Evolutionary conservation across 2,329 filamentous ascomycete genomes (phyloP), one percentile per base, ranked within the genome.

Genomic region (Setomelanomma holmii): DNA sequence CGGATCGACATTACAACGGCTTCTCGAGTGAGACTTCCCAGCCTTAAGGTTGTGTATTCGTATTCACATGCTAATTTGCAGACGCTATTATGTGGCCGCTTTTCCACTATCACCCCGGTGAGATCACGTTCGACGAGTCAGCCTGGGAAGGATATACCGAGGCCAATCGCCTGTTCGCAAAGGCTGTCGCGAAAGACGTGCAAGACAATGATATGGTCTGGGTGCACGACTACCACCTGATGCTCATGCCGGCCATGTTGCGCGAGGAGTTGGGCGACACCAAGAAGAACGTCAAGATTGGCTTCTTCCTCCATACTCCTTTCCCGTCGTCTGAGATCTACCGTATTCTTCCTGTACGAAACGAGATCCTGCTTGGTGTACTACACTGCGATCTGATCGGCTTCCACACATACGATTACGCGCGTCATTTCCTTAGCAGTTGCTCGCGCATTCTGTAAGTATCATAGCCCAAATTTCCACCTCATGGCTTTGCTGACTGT

Each of bases 391-490:
- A 98, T 73, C 80, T 99, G 53, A 91, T 98, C 70, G 95, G 95
- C 24, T 98, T 99, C 81, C 95, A 99, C 77, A 99, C 95, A 22
- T 98, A 97, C 79, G 93, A 98, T 78, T 99, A 99, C 71, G 93
- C 93, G n/a, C 86, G 95, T 45, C 95, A 99, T 77, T 99, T 98
- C 79, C 79, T 99, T 62, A 96, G 92, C 78, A 93, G 90, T 72
- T 98, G 95, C 78, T 93, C 92, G n/a, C 89, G 93, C 60, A 95
- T 98, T 62, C 82, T 97, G 81, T 89, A 80, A 74, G 84, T 76
- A 33, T n/a, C n/a, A n/a, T 24, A 5, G 8, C 4, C 6, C 1
- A 10, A 20, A 6, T 2, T 8, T 22, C 34, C n/a, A 6, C 5
- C 22, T 21, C n/a, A 17, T 14, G 34, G 16, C 16, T 10, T 17